Percentiles rank a stretch among this genome's conserved stretches.
phyloP scores from a whole-genome alignment of 768 basidiomycete genomes.

The Agaricus bisporus region DNA sequence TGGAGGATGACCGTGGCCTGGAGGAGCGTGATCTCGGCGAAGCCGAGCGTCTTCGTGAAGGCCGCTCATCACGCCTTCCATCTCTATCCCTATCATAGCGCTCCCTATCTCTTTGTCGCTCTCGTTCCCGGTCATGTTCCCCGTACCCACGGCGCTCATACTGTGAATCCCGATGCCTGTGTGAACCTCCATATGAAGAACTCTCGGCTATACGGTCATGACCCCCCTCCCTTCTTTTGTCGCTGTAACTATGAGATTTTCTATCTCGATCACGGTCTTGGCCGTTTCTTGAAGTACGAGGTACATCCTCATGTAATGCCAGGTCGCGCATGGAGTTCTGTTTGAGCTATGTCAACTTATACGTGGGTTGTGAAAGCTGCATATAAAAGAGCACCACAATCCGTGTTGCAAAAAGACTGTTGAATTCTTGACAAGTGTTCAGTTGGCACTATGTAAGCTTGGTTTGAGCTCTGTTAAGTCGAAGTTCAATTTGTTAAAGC shows the following conservation, averaged over 20 bases:
- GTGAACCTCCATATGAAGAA: neutral
- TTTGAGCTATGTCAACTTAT: neutral
- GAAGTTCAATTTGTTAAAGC: too few relatives aligned
- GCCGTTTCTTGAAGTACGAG: neutral
- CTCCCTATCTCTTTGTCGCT: constrained; percentile 38
- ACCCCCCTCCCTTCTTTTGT: constrained; percentile 1
- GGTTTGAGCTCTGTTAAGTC: too few relatives aligned
- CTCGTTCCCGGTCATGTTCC: constrained; percentile 34
- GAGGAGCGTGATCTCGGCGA: constrained; percentile 49
- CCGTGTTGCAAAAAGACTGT: too few relatives aligned
- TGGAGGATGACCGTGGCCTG: constrained; percentile 38
- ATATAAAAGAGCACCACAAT: too few relatives aligned
- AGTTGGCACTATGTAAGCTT: too few relatives aligned
- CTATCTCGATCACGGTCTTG: neutral
- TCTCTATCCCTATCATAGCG: constrained; percentile 29
- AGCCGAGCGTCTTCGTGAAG: constrained; percentile 44
- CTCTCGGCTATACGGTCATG: neutral
- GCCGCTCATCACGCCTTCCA: constrained; percentile 21
- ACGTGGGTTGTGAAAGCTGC: neutral
- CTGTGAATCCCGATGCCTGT: constrained; percentile 1
- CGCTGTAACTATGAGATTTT: neutral
- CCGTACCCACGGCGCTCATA: constrained; percentile 20
- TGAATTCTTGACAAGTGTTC: too few relatives aligned
- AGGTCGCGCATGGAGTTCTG: neutral
- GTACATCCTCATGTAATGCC: neutral